phyloP scores from a whole-genome alignment of 768 basidiomycete species.

The Chiua virens region DNA sequence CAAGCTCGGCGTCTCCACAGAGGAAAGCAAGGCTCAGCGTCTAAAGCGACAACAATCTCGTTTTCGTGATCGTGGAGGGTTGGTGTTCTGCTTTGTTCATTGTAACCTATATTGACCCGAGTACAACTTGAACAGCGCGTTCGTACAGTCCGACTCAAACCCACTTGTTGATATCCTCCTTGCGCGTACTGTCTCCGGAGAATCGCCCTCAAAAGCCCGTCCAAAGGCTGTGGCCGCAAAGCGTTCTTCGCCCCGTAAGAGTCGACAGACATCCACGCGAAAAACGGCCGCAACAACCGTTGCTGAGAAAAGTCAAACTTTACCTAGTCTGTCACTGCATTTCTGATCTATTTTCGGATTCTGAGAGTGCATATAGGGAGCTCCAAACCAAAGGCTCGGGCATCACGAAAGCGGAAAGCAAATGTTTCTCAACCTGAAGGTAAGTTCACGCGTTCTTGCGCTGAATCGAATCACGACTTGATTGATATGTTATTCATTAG shows the following conservation, averaged over 20 bases:
- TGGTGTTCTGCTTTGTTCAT: conserved; percentile 17
- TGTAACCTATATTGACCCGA: not conserved
- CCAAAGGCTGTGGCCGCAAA: conserved; percentile 1
- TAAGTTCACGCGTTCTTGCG: not conserved
- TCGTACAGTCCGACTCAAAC: conserved; percentile 51
- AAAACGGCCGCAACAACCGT: not conserved
- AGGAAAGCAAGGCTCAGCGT: conserved; percentile 62
- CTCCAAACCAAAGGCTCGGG: conserved; percentile 7
- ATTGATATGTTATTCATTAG: not conserved
- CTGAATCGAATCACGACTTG: not conserved
- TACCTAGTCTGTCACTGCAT: conserved; percentile 13
- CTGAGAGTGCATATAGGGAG: conserved; percentile 9
- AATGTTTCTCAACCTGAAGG: conserved; percentile 5
- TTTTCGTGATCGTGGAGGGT: conserved; percentile 71
- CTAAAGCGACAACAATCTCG: conserved; percentile 62
- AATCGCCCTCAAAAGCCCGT: conserved; percentile 42
- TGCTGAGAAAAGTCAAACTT: not conserved
- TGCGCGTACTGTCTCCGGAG: conserved; percentile 45
- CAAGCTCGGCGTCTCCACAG: conserved; percentile 38
- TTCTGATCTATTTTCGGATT: not conserved
- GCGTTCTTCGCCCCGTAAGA: not conserved
- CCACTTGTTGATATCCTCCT: conserved; percentile 54
- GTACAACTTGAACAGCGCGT: conserved; percentile 39
- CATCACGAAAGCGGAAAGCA: conserved; percentile 9
- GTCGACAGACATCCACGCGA: not conserved